Evolutionary conservation across 1,139 yeast genomes (phyloP), one percentile per base, ranked within the genome.

Genomic region (Meyerozyma smithsonii): DNA sequence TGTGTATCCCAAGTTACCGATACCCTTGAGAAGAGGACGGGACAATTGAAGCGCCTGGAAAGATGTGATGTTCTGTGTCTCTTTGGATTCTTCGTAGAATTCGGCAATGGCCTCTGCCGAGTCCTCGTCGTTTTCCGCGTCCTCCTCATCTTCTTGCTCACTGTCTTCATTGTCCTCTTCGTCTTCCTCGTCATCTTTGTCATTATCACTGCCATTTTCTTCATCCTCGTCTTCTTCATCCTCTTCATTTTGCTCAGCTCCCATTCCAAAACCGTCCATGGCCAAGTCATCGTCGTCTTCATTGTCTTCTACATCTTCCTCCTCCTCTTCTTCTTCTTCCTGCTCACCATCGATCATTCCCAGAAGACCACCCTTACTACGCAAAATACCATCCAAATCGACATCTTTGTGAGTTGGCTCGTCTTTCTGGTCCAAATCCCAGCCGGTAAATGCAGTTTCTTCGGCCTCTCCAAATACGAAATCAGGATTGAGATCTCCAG

Each of bases 21-120:
- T 66, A 35, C 95, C 96, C 54, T 86, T 84, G 46, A 90, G 68
- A 3, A 92, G 79, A 0, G 98, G 98, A 55, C 98, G 79, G 0
- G 97, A 89, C 32, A 92, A 72, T 40, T 87, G 83, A 41, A 92
- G 68, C 1, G 85, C 70, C 53, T 84, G 85, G 67, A 92, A 94
- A 6, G 83, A 75, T 35, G 71, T 68, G 36, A 66, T 69, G 16
- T 62, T 63, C 45, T 63, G 66, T 14, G 56, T 49, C 32, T 72
- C 65, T 2, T 67, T 66, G 2, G 68, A 62, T 37, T 73, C 72
- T 51, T 77, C 80, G 56, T 75, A 84, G 54, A 81, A 84, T 36
- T 78, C 72, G 1, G 84, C 83, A 48, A 82, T 76, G 19, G 79
- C 86, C 54, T 83, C 89, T n/a, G 79, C 80, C 0, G 88, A 65